Base-by-base conservation (phyloP, 2,329 filamentous ascomycete genomes). In the Aspergillus sp. region DNA sequence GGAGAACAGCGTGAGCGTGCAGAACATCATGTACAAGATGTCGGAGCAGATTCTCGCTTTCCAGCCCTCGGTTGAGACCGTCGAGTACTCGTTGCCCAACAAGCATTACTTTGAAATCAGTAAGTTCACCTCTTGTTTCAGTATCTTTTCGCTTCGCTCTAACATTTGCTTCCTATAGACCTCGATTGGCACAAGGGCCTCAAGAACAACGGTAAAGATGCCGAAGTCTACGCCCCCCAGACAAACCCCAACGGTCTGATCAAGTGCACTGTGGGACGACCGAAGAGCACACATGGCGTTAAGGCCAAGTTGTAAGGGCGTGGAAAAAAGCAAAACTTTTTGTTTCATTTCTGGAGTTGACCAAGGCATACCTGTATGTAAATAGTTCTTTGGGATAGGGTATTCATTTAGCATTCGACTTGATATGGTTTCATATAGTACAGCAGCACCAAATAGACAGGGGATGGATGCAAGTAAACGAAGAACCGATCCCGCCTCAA, bases 11-110 rank as follows among this genome's bases (percentile, higher is more conserved):
- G 88, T 93, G 37, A 95, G 88, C 58, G 93, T 98, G 26, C 93
- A 98, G 73, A 85, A 84, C 58, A 97, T 91, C 48, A 97, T 98
- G 93, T 98, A 96, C 76, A 94, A 96, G 76, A 98, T 98, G 91
- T 83, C 81, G 58, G 86, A 91, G 67, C 75, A 85, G 66, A 95
- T 98, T 54, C 75, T 98, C 42, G 85, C 79, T 7, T 81, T 76
- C 19, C 86, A 83, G 26, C 85, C 89, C 10, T 75, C 83, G 51
- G 79, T 90, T 19, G 79, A 85, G 36, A 75, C 77, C 19, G 88
- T 93, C 34, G 80, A 85, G 57, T 97, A 96, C 65, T 77, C 85
- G 7, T 76, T 98, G 60, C 93, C 93, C 8, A 98, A 98, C 76
- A 97, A 96, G 75, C 93, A 98, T 72, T 97, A 96, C 73, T 97